Evolutionary conservation across 2,329 filamentous ascomycete genomes (phyloP), one percentile per base, ranked within the genome.

Genomic region (Akanthomyces muscarius): DNA sequence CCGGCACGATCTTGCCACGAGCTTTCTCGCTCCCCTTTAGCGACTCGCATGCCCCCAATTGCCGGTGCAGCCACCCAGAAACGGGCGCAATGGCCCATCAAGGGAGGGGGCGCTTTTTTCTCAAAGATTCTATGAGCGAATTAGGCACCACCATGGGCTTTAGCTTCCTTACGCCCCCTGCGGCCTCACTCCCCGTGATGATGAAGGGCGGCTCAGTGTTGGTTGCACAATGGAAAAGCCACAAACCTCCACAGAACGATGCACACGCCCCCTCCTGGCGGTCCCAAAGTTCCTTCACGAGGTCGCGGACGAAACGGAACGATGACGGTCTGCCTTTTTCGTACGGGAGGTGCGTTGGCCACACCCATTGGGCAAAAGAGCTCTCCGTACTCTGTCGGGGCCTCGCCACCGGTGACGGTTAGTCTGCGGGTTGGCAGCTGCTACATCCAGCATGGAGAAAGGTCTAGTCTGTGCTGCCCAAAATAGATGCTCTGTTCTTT

Each of bases 191-290:
- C 23, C 21, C 38, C 47, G n/a, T 61, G 48, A 61, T 51, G 58
- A n/a, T 30, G 14, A 52, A 53, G 51, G 25, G 41, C 45, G 30
- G 56, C 36, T 41, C 38, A 38, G 58, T 61, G 58, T 61, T 61
- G 58, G 58, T 61, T 61, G 58, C 58, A 38, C 58, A 45, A 42
- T 33, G 18, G 21, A 33, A 28, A 47, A 47, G 58, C 58, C 58
- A 61, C 58, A 38, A 47, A 47, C 47, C 57, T 51, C 38, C 23
- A 60, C 57, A 47, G 23, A 2, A n/a, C 23, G n/a, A 48, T 61
- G 58, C 50, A 61, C 58, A 61, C 58, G 48, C 58, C 58, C 54
- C 58, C 58, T 53, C 38, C n/a, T 25, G 7, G 21, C n/a, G n/a
- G 25, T 45, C 18, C 28, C 5, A 51, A 60, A 60, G 57, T 61